A percentile compares a stretch with the other conserved stretches of the same genome.
Conservation (phyloP, 2,329 filamentous ascomycete species). For the Beauveria rudraprayagi region DNA sequence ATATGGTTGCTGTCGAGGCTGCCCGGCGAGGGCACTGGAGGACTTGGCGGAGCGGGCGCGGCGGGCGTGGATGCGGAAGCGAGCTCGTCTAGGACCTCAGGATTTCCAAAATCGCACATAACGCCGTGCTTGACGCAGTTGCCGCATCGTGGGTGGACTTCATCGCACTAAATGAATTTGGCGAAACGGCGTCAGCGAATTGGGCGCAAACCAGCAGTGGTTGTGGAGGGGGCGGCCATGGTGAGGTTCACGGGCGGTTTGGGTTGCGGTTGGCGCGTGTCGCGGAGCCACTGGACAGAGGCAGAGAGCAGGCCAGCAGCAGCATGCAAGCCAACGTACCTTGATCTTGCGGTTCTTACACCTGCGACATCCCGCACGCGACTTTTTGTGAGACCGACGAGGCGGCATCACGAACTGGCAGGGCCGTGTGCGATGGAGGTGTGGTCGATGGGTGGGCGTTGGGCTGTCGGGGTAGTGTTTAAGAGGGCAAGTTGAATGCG, state of each 20-base stretch:
- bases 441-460: not conserved
- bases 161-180: conserved; percentile 46
- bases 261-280: not conserved
- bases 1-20: conserved; percentile 14
- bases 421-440: not conserved
- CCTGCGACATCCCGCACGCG: conserved; percentile 55
- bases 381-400: conserved; percentile 62
- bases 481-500: conserved; percentile 8
- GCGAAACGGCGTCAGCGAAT: not conserved
- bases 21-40: conserved; percentile 18
- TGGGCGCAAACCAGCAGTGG: not conserved
- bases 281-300: not conserved
- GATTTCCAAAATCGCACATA: conserved; percentile 54
- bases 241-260: not conserved
- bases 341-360: conserved; percentile 66
- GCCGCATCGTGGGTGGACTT: conserved; percentile 55
- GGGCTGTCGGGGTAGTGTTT: not conserved
- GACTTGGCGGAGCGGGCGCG: conserved; percentile 13
- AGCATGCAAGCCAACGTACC: conserved; percentile 30
- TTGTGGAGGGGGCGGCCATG: not conserved
- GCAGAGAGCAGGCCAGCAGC: not conserved
- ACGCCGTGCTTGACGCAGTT: conserved; percentile 63
- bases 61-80: conserved; percentile 22
- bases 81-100: conserved; percentile 38
- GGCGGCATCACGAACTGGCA: conserved; percentile 44